These are phyloP conservation scores for Nemophila menziesii DNA, from an alignment of 257 asterid species.

Conservation along the genomic window DNA sequence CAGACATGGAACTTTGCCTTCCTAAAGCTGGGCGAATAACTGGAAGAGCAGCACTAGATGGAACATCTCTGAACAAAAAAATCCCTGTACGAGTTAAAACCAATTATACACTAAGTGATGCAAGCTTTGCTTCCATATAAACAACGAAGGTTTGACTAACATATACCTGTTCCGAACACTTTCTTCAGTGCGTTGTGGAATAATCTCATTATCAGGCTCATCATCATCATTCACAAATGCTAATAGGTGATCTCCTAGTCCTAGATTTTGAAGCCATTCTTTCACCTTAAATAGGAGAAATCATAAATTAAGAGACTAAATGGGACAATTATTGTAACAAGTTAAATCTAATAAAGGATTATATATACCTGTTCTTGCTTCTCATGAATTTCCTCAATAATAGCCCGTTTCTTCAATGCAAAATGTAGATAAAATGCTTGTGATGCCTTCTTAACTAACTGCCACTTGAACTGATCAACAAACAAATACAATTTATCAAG, in stretches of 20 bases:
- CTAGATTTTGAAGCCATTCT: constrained; percentile 96
- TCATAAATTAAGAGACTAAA: constrained; percentile 2
- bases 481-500: constrained; percentile 5
- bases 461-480: constrained; percentile 74
- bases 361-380: constrained; percentile 88
- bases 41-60: constrained; percentile 93
- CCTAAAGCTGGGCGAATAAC: constrained; percentile 87
- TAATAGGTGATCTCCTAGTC: constrained; percentile 75
- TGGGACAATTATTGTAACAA: neutral
- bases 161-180: constrained; percentile 68
- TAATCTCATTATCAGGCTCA: constrained; percentile 70
- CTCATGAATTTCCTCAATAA: constrained; percentile 87
- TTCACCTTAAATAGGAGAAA: constrained; percentile 43
- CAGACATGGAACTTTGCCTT: constrained; percentile 87
- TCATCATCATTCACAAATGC: constrained; percentile 73
- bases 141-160: constrained; percentile 20
- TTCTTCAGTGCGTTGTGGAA: constrained; percentile 57
- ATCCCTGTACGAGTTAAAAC: constrained; percentile 78
- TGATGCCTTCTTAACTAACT: constrained; percentile 76
- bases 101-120: constrained; percentile 54
- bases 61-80: constrained; percentile 99
- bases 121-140: constrained; percentile 23
- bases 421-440: constrained; percentile 74
- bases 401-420: constrained; percentile 70
- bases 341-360: neutral